Conservation (phyloP, 768 basidiomycete genomes). For the Rhizopogon roseolus region DNA sequence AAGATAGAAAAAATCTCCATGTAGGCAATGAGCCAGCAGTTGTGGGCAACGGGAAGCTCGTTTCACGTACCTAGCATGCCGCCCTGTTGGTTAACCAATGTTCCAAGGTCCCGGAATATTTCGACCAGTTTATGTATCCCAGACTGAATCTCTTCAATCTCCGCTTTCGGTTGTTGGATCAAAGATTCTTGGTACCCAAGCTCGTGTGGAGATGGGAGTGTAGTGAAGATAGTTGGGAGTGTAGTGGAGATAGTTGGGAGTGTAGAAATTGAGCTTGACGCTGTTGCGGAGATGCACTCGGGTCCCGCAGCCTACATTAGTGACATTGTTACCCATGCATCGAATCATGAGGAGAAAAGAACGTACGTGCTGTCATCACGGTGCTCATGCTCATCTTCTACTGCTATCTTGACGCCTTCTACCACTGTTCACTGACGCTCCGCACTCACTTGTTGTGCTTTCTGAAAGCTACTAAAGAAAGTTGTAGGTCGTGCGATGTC, state of each 20-base stretch:
- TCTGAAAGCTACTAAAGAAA: constrained; percentile 91
- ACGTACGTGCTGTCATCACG: neutral
- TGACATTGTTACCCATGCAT: neutral
- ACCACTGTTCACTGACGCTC: constrained; percentile 89
- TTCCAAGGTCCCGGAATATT: constrained; percentile 95
- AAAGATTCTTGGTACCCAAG: constrained; percentile 94
- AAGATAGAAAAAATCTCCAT: neutral
- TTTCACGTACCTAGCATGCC: constrained; percentile 78
- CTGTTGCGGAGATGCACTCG: constrained; percentile 46
- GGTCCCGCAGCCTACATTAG: constrained; percentile 18
- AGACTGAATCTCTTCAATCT: constrained; percentile 94
- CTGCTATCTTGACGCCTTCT: constrained; percentile 76
- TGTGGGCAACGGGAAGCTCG: neutral
- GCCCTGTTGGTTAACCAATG: constrained; percentile 91
- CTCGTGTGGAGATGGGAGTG: no score
- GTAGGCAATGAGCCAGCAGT: neutral
- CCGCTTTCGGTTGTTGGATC: constrained; percentile 74
- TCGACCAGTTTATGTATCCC: constrained; percentile 95
- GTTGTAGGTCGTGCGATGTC: constrained; percentile 88
- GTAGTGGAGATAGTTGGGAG: constrained; percentile 73
- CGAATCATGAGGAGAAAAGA: neutral
- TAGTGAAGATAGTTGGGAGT: no score
- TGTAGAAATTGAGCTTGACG: constrained; percentile 71
- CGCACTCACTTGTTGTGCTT: constrained; percentile 84
- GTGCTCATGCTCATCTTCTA: constrained; percentile 64